Base-by-base conservation (phyloP, 768 basidiomycete genomes). In the Mrakia blollopis region DNA sequence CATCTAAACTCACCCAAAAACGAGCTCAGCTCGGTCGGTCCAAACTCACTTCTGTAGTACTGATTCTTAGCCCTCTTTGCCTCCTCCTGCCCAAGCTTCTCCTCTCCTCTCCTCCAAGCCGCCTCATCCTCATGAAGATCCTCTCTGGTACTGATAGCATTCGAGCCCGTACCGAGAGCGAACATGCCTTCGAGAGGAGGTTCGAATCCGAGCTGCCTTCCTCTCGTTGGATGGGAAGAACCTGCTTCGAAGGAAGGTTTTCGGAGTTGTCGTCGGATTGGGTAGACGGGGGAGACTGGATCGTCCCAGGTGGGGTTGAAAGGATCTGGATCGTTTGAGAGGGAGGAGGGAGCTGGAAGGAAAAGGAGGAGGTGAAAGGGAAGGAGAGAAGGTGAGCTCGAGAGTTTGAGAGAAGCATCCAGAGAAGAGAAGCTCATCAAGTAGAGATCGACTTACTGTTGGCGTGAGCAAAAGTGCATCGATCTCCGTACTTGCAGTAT, bases 261-360 rank as follows among this genome's bases (percentile, higher is more conserved):
- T 3, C 65, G 14, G 37, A 68, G 65, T 37, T 68, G 65, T 10
- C 23, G 21, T 39, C 65, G 65, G 37, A 68, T 68, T 5, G 73
- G 73, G 44, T 74, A 74, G 44, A 74, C 63, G 21, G 73, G 73
- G 18, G 73, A 74, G 44, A 74, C 63, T 23, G 73, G 73, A 47
- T 74, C 73, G 62, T 74, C 73, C 44, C 50, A 50, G 28, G 73
- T 74, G 28, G 73, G 73, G 47, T 74, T 74, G 73, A 74, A 74
- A 5, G 73, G 73, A 32, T 74, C 73, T 18, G 50, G 73, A 14
- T 74, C 73, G 61, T 63, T 18, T 30, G 62, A 39, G 65, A 37
- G 16, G 35, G 65, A 68, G 65, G 37, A 16, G 39, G 35, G 35
- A 39, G 25, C 25, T 65, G 21, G 63, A 23, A 65, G 63, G 16